Base-by-base conservation (phyloP, 2,329 filamentous ascomycete genomes). In the Ophiostoma perfectum region DNA sequence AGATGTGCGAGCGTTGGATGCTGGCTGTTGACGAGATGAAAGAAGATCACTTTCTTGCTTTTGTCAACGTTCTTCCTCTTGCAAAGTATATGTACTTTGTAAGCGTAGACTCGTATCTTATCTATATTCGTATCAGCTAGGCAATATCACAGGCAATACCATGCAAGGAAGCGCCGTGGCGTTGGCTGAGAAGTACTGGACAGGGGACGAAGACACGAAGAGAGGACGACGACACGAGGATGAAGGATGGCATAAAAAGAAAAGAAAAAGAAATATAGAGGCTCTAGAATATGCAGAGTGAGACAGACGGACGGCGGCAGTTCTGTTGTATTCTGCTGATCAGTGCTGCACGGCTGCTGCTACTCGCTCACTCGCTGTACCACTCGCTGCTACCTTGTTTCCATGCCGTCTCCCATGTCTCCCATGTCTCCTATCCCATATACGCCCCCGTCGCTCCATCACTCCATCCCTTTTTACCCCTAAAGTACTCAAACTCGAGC, bases 241-340 rank as follows among this genome's bases (percentile, higher is more conserved):
- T 4, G 11, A 55, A 49, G 1, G 7, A 49, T n/a, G 18, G 16
- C 47, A 49, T n/a, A n/a, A 49, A 6, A 49, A 49, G 16, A n/a
- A 18, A 49, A 49, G 16, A 16, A 55, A 55, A 55, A 55, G 49
- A 55, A 55, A 55, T 55, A 55, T 55, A 55, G 49, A n/a, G n/a
- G n/a, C n/a, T n/a, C n/a, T n/a, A n/a, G n/a, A n/a, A n/a, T n/a
- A n/a, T n/a, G n/a, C n/a, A n/a, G n/a, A n/a, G n/a, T n/a, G n/a
- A n/a, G n/a, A n/a, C n/a, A n/a, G n/a, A n/a, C n/a, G n/a, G n/a
- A 55, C 4, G 7, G 49, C 49, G 49, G 49, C 49, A 55, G 49
- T 55, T 55, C 49, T 14, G 49, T 27, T 5, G n/a, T 44, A 4
- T 44, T 27, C 7, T 9, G n/a, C 11, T 55, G n/a, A 52, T 55